Conservation (phyloP, 495 filamentous ascomycete species). For the Penicillium taxi region DNA sequence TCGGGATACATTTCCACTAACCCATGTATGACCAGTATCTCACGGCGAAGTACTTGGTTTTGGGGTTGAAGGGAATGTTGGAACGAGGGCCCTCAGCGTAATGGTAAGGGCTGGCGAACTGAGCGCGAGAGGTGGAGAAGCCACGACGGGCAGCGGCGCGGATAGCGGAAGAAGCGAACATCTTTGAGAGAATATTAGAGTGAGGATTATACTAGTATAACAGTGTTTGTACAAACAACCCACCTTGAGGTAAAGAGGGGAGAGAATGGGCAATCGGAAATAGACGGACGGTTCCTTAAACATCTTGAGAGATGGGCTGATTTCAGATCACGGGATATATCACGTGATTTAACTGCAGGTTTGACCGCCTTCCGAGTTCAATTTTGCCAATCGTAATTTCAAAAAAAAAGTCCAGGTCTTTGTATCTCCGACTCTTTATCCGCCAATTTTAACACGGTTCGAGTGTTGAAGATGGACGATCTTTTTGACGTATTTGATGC, state of each 20-base stretch:
- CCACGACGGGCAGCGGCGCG: conserved; percentile 83
- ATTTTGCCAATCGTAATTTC: background rate
- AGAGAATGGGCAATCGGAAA: conserved; percentile 27
- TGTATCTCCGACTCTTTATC: conserved; percentile 5
- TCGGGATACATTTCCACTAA: conserved; percentile 33
- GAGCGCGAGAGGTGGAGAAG: conserved; percentile 85
- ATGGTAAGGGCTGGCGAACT: conserved; percentile 86
- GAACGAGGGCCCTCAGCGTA: conserved; percentile 92
- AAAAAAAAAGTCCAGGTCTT: conserved; percentile 18
- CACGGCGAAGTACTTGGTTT: conserved; percentile 71
- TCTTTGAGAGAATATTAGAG: conserved; percentile 43
- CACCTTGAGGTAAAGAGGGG: conserved; percentile 29
- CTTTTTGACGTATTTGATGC: conserved; percentile 81
- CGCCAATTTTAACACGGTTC: conserved; percentile 10
- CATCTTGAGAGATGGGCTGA: conserved; percentile 23
- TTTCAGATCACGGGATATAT: conserved; percentile 24
- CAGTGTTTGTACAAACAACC: conserved; percentile 4
- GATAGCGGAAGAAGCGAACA: conserved; percentile 74
- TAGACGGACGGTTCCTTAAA: conserved; percentile 21
- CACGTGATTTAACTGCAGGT: conserved; percentile 5
- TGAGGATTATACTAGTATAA: conserved; percentile 6
- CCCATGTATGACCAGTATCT: conserved; percentile 78
- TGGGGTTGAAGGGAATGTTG: conserved; percentile 95
- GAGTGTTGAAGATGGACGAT: conserved; percentile 56
- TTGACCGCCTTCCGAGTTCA: too few species aligned